Base-by-base conservation (phyloP, 305 asterid species). In the Euphrasia arctica region DNA sequence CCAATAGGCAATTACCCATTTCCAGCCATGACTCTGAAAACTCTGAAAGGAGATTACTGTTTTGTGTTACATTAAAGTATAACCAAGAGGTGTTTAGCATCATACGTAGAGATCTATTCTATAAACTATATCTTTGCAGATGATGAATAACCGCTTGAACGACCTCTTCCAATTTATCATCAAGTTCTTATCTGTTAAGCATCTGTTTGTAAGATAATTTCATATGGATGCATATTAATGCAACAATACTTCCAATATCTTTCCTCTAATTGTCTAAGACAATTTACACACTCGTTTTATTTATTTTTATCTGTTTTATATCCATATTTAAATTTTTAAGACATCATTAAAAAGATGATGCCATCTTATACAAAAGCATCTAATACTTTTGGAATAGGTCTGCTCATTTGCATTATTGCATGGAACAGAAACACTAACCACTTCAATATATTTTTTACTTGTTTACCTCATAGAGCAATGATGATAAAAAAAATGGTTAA, bases 11-110 rank as follows among this genome's bases (percentile, higher is more conserved):
- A 72, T 73, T 78, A 41, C 96, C 97, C 96, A 90, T 86, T 77
- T 90, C 97, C 76, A 72, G 65, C 75, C 85, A 70, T 47, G 97
- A 90, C 81, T 88, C 96, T 9, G 96, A 86, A 78, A 88, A 88
- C 78, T 90, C 97, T 90, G 83, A 54, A 73, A 71, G 61, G 34
- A 48, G 64, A 66, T 27, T 54, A 41, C 1, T 59, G n/a, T 39
- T 22, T 60, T 47, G 58, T 65, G 22, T 45, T 25, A 28, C 22
- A 48, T 54, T 32, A 58, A 47, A 9, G 28, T 12, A 69, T 25
- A 57, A 54, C 32, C 67, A 62, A 65, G 14, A 52, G 54, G 36
- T 54, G 58, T 54, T 25, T 9, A 54, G 34, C 9, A 54, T 18
- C 10, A 1, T 54, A 54, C 0, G 58, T 25, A 54, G 34, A 9